A percentile compares a stretch with the other conserved stretches of the same genome.
Evolutionary conservation across 2,329 filamentous ascomycete species (phyloP).

Genomic region (Penicillium sp.): DNA sequence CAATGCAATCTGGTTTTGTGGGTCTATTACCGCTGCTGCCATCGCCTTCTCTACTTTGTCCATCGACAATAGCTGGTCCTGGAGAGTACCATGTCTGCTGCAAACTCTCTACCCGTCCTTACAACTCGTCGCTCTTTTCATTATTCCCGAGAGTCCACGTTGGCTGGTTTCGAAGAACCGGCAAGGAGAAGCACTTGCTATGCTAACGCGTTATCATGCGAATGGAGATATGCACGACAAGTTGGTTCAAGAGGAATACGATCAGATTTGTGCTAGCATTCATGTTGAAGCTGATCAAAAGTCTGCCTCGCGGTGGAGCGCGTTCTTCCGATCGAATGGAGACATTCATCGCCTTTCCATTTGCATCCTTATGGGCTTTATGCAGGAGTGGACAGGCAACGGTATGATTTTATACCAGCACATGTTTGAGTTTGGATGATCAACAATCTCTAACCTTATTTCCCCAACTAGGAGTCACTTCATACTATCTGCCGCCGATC

Average conservation of each 20-base stretch:
- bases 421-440: conserved; percentile 18
- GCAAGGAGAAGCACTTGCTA: conserved; percentile 58
- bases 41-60: conserved; percentile 22
- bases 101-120: conserved; percentile 51
- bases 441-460: conserved; percentile 7
- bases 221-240: conserved; percentile 43
- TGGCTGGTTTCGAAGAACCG: conserved; percentile 64
- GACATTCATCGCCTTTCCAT: conserved; percentile 26
- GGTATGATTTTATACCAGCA: conserved; percentile 20
- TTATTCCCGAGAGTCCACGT: conserved; percentile 64
- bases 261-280: conserved; percentile 29
- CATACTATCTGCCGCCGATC: conserved; percentile 43
- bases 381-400: conserved; percentile 34
- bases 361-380: conserved; percentile 26
- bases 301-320: conserved; percentile 19
- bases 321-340: conserved; percentile 19
- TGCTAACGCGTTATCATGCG: conserved; percentile 62
- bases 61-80: conserved; percentile 42
- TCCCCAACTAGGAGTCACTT: conserved; percentile 27
- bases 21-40: conserved; percentile 22
- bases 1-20: conserved; percentile 32
- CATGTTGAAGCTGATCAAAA: conserved; percentile 18
- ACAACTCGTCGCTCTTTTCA: conserved; percentile 53
- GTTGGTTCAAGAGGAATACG: conserved; percentile 27
- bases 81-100: conserved; percentile 62